phyloP scores from a whole-genome alignment of 768 basidiomycete genomes.

The Dioszegia crocea region DNA sequence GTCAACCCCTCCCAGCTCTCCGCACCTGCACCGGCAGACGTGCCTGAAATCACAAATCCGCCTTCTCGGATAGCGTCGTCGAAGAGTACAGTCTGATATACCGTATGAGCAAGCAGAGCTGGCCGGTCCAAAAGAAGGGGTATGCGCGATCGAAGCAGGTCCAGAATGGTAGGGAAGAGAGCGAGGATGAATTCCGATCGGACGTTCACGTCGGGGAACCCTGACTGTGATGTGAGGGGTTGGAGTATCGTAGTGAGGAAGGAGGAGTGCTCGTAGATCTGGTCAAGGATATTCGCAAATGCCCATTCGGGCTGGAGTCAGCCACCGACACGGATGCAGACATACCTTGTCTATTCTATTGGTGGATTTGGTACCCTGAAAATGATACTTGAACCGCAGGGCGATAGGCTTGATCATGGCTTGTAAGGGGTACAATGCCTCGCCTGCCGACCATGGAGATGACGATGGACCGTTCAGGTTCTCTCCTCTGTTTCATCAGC shows the following conservation, averaged over 20 bases:
- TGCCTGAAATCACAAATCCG: slow-evolving; percentile 61
- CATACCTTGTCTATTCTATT: slow-evolving; percentile 87
- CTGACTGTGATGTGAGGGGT: slow-evolving; percentile 61
- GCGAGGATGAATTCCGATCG: slow-evolving; percentile 78
- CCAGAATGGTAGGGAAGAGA: slow-evolving; percentile 69
- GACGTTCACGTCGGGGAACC: slow-evolving; percentile 64
- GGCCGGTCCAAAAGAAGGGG: slow-evolving; percentile 71
- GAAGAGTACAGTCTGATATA: slow-evolving; percentile 85
- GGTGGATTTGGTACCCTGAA: slow-evolving; percentile 77
- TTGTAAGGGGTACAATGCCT: slow-evolving; percentile 75
- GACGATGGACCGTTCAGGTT: slow-evolving; percentile 43
- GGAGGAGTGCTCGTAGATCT: slow-evolving; percentile 72
- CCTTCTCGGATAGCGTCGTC: slow-evolving; percentile 72
- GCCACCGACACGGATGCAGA: not conserved
- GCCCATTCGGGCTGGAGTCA: slow-evolving; percentile 85
- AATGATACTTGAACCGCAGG: slow-evolving; percentile 90
- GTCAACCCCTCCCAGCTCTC: slow-evolving; percentile 69
- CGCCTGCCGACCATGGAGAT: slow-evolving; percentile 51
- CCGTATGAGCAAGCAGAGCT: slow-evolving; percentile 85
- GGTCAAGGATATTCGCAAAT: slow-evolving; percentile 83
- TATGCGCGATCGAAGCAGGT: slow-evolving; percentile 70
- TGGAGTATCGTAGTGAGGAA: slow-evolving; percentile 78
- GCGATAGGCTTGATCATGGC: slow-evolving; percentile 77
- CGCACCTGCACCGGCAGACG: slow-evolving; percentile 20
- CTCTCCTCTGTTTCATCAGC: slow-evolving; percentile 37